Base-by-base conservation (phyloP, 352 stramenopile genomes). In the Phytophthora melonis region DNA sequence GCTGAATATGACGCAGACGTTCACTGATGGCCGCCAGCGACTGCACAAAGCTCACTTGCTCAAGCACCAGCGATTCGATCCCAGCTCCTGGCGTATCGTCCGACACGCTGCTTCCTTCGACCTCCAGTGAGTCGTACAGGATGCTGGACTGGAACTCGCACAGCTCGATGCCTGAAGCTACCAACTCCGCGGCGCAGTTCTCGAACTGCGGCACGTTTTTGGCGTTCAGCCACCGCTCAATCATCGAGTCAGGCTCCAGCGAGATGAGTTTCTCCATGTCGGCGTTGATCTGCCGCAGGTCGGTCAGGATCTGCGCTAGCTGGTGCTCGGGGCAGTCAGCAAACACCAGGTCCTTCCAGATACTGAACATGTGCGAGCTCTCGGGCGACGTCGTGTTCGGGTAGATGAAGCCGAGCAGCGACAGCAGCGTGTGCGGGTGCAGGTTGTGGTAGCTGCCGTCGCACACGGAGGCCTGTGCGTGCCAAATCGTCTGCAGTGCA, bases 401-500 rank as follows among this genome's bases (percentile, higher is more conserved):
- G 50, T 92, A 93, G 30, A 94, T 63, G 43, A 91, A 90, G 2
- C 85, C 85, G 4, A 94, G 78, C 32, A 94, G 56, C 18, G 83
- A 69, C 19, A 92, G 41, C 43, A 94, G 50, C 53, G 85, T 89
- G 66, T 94, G 86, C 10, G 87, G 82, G 36, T 92, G 83, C 25
- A 87, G 58, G 10, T 84, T 82, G 47, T 66, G 67, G 52, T 60
- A 68, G 2, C 58, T 80, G 25, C 83, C 77, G 60, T 94, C 86
- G 11, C 81, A 81, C 13, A 91, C 77, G 2, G 86, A 82, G 0
- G 88, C 88, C 58, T 93, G 88, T 3, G 90, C 83, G 50, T 93
- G 86, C 88, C 88, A 94, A 76, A 94, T 93, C 0, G 88, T 94
- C 64, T 93, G 88, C 43, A 93, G 67, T 19, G 88, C 88, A 36